Evolutionary conservation across 2,329 filamentous ascomycete genomes (phyloP), one percentile per base, ranked within the genome.

Genomic region (Neonectria punicea): DNA sequence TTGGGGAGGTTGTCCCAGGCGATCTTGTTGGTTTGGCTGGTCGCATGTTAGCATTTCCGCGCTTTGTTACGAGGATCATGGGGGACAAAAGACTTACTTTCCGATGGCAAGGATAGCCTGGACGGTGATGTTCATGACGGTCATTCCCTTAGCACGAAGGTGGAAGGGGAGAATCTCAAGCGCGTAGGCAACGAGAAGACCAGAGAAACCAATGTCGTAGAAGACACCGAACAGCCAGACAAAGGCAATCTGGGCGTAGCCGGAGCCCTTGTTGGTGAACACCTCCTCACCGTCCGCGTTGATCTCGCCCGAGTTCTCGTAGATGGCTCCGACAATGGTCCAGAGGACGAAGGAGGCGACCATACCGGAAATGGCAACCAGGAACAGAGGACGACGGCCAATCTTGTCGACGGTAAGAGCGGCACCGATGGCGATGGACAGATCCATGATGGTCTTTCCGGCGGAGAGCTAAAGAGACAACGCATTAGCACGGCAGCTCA

Each of bases 71-170:
- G 9, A 1, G 25, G 10, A 7, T 28, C 3, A 50, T 4, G 32
- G 53, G 14, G 36, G 28, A 6, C 11, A 47, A 7, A 39, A n/a
- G 36, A 85, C 85, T 70, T 81, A 88, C 81, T 88, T 86, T 74
- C 87, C 86, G 66, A 91, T 82, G 55, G 88, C 86, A 41, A 91
- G 79, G 34, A 88, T 82, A 51, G 87, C 86, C 76, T 90, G 87
- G 22, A 90, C 83, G 20, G 84, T 86, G 55, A 90, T 84, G 75
- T 90, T 90, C 85, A 90, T 88, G 69, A 90, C 83, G 82, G 87
- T 87, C 81, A 88, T 86, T 39, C 85, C 85, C 79, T 86, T 87
- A 67, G 85, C 85, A 53, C 87, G 85, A 28, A 88, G 79, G 53
- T 83, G 81, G 78, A 87, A 89, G 0, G 87, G 87, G 16, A 89